phyloP scores from a whole-genome alignment of 495 filamentous ascomycete species.

The Penicillium salamii region DNA sequence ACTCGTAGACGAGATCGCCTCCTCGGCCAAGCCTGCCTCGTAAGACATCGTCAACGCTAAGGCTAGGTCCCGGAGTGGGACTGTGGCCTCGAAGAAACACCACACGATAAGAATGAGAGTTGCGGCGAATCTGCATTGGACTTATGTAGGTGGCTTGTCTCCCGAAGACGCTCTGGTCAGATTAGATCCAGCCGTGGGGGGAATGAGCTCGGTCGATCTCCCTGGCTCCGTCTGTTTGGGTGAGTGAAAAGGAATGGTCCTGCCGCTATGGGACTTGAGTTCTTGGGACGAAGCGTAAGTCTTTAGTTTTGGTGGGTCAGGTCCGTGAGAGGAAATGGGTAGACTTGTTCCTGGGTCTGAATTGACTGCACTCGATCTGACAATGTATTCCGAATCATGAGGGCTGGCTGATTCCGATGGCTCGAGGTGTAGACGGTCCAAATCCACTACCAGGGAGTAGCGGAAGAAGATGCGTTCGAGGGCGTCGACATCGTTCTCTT shows the following conservation, averaged over 20 bases:
- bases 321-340: not conserved
- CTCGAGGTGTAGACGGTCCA: constrained; percentile 12
- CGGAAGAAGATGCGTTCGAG: constrained; percentile 22
- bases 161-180: constrained; percentile 1
- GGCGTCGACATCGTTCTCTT: constrained; percentile 48
- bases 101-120: constrained; percentile 11
- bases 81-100: constrained; percentile 13
- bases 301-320: constrained; percentile 4
- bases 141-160: constrained; percentile 7
- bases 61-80: constrained; percentile 20
- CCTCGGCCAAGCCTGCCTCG: constrained; percentile 19
- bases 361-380: not conserved
- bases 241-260: not conserved
- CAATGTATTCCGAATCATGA: not conserved
- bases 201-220: not conserved
- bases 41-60: constrained; percentile 24
- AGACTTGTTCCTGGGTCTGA: not conserved
- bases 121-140: constrained; percentile 9
- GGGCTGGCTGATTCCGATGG: not conserved
- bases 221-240: constrained; percentile 9
- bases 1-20: constrained; percentile 4
- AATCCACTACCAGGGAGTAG: constrained; percentile 11
- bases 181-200: not conserved
- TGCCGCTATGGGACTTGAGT: not conserved
- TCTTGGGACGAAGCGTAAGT: constrained; percentile 8